Percentiles rank a stretch among this genome's conserved stretches.
These are phyloP conservation scores for Agapanthus africanus DNA, from an alignment of 106 monocot genomes.

Conservation along the genomic window DNA sequence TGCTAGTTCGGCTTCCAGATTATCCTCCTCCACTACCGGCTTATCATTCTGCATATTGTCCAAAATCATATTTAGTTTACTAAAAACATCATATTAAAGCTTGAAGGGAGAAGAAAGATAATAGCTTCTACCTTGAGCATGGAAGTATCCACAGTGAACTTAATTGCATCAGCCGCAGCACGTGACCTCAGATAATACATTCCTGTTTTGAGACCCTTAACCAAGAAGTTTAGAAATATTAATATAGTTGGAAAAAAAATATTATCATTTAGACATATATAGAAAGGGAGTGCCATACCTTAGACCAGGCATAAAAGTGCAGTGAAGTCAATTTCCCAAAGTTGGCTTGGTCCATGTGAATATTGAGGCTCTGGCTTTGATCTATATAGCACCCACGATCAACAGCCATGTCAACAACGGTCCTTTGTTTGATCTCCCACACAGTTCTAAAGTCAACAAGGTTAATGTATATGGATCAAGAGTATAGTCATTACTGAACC, in stretches of 20 bases:
- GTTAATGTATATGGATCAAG: background rate
- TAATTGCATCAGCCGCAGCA: conserved; percentile 33
- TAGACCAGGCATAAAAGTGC: conserved; percentile 39
- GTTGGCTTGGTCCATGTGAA: conserved; percentile 47
- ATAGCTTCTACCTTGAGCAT: conserved; percentile 14
- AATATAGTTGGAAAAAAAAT: background rate
- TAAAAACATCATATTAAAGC: background rate
- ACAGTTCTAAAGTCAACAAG: conserved; percentile 30
- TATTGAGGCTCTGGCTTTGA: conserved; percentile 42
- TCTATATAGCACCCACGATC: conserved; percentile 50
- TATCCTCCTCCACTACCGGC: conserved; percentile 29
- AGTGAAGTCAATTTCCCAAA: conserved; percentile 42
- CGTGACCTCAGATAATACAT: conserved; percentile 29
- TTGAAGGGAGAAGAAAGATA: background rate
- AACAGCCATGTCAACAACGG: conserved; percentile 47
- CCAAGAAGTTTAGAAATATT: background rate
- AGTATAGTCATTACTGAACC: conserved; percentile 16
- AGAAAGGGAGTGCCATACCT: conserved; percentile 5
- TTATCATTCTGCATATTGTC: conserved; percentile 18
- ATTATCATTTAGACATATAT: too few species aligned
- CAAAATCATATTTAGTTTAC: background rate
- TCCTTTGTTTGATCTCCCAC: conserved; percentile 53
- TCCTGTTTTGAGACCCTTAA: conserved; percentile 29
- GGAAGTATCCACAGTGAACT: conserved; percentile 25
- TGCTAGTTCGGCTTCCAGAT: conserved; percentile 45